Percentiles rank a stretch among this genome's conserved stretches.
These are phyloP conservation scores for Euphorbia celastroides DNA, from an alignment of 441 rosid species.

Conservation along the genomic window DNA sequence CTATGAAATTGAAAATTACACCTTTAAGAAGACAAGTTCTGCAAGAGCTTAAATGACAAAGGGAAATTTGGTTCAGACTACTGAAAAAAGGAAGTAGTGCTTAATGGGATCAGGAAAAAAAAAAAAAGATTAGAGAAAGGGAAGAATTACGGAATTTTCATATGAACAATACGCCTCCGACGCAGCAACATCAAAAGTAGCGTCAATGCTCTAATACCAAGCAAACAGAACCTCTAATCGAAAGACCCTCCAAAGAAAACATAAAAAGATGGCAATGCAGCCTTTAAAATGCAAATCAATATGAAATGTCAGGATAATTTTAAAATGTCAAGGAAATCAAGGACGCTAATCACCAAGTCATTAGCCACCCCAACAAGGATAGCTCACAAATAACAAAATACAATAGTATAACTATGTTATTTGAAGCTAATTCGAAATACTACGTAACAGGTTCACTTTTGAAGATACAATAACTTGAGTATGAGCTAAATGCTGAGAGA, in stretches of 20 bases:
- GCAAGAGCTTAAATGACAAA: not conserved
- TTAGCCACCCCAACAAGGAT: not conserved
- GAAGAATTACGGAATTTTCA: not conserved
- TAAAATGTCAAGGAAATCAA: not conserved
- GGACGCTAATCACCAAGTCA: not conserved
- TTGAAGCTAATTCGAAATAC: not conserved
- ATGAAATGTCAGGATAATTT: not conserved
- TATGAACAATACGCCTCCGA: not conserved
- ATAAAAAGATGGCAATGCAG: not conserved
- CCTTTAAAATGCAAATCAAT: not conserved
- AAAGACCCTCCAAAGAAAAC: not conserved
- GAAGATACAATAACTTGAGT: constrained; percentile 1
- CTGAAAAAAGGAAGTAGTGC: too few species aligned
- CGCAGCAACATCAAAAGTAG: not conserved
- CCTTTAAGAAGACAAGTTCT: not conserved
- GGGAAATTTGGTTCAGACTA: constrained; percentile 3
- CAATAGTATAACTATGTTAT: not conserved
- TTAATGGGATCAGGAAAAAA: too few species aligned
- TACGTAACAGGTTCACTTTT: not conserved
- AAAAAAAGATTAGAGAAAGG: not conserved
- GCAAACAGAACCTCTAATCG: not conserved
- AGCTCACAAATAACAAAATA: not conserved
- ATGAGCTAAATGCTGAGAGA: not conserved
- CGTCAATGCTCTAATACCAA: not conserved
- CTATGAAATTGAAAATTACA: not conserved